Base-by-base conservation (phyloP, 1,284 basidiomycete genomes). In the Afroboletus lepidellus region DNA sequence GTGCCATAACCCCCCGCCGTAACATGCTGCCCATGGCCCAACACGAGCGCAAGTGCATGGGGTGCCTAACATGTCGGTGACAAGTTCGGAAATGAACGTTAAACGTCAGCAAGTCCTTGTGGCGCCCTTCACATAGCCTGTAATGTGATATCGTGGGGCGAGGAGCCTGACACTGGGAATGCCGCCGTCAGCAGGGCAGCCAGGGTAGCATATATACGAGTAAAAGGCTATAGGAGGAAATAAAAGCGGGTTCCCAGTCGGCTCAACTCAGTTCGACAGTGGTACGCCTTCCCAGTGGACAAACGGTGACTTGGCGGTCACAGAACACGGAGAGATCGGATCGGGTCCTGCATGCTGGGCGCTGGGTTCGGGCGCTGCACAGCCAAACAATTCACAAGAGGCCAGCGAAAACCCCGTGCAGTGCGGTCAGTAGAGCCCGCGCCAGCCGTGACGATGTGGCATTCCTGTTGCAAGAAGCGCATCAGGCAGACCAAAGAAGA, bases 1-100 rank as follows among this genome's bases (percentile, higher is more conserved):
- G 50, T 61, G 59, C 49, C 59, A 63, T 60, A 63, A 63, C 11
- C 2, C 13, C 37, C 8, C 33, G 21, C 59, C 59, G 46, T 46
- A 42, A 54, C 50, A 21, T 49, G 45, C 16, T 11, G 15, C 23
- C 41, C 45, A 55, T 41, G 25, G 39, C 41, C 32, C 38, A 57
- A 43, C 20, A 11, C 42, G 34, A 34, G 49, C 25, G 32, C 41
- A 41, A 56, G 41, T 38, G 30, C 23, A 32, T 58, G 44, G 27
- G 21, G 56, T 57, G 34, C 59, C 53, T 56, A 39, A 30, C 38
- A 34, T 36, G 32, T 27, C 45, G 1, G 20, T 27, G 45, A 42
- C 48, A n/a, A 21, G 13, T 24, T 47, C 20, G 9, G 8, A 41
- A 34, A 38, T 29, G 39, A 21, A 32, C 34, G 21, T 13, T 41